Conservation (phyloP, 306 rosid species). For the Mucuna pruriens region DNA sequence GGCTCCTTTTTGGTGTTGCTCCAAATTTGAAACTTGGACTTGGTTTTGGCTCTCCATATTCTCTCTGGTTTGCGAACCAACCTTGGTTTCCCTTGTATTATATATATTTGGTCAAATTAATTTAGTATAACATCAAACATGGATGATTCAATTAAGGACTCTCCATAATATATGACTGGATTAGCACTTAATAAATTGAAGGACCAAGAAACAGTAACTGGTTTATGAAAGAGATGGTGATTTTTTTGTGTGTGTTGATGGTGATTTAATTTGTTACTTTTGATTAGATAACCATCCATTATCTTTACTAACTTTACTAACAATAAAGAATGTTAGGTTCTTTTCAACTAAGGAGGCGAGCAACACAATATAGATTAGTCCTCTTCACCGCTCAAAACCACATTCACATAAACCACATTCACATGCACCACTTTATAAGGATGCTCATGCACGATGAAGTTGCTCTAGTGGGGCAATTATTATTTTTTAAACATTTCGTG, state of each 20-base stretch:
- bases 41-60: conserved; percentile 63
- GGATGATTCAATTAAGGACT: background rate
- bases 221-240: background rate
- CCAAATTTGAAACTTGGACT: conserved; percentile 31
- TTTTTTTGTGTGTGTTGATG: too few species aligned
- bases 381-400: conserved; percentile 3
- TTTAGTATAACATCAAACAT: conserved; percentile 5
- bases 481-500: background rate
- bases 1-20: conserved; percentile 53
- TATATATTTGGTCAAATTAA: background rate
- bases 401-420: too few species aligned
- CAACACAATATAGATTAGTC: background rate
- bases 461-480: too few species aligned
- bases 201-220: background rate
- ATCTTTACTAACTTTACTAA: too few species aligned
- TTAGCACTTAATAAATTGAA: too few species aligned
- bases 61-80: background rate
- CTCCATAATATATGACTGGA: background rate
- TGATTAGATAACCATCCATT: too few species aligned
- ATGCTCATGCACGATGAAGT: too few species aligned
- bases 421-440: background rate
- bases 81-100: conserved; percentile 38
- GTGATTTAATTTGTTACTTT: background rate
- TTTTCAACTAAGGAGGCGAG: background rate
- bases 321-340: background rate